Base-by-base conservation (phyloP, 2,329 filamentous ascomycete genomes). In the Neonectria ditissima region DNA sequence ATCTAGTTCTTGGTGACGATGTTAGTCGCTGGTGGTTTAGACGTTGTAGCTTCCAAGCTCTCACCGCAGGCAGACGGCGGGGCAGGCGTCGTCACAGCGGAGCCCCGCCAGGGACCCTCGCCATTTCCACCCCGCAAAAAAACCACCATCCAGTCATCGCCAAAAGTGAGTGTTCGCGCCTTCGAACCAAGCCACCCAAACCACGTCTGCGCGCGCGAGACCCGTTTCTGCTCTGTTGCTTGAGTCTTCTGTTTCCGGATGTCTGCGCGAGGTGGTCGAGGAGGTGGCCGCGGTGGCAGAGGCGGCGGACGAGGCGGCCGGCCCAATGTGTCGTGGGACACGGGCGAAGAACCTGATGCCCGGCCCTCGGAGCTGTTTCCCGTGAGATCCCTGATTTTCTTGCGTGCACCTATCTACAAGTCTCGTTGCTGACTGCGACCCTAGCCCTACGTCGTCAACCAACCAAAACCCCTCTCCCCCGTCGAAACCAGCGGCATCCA, bases 341-440 rank as follows among this genome's bases (percentile, higher is more conserved):
- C 77, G 18, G 79, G 82, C 43, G 84, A 87, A 66, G 86, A 88
- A 67, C 83, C 85, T 9, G 85, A 87, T 73, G 82, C 82, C 55
- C 80, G 84, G 32, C 87, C 87, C 7, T 85, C 84, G n/a, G 86
- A 89, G 68, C 82, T 86, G 10, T 89, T 89, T 64, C 86, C 87
- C 0, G 86, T 87, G 75, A 63, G 82, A 70, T 50, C 24, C 3
- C 24, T 8, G 8, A 24, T 18, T 1, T 16, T 32, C 20, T 6
- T 22, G 3, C 14, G 24, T 16, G 34, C 28, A 9, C 39, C 3
- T 18, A 1, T 14, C 48, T n/a, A n/a, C n/a, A n/a, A 43, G 26
- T 28, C 26, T 43, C 47, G 13, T 32, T 30, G 9, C 24, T 61
- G 22, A 41, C 68, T 70, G 45, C 69, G 53, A 7, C 10, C 18